Evolutionary conservation across 768 basidiomycete genomes (phyloP).

Genomic region (Pisolithus sp.): DNA sequence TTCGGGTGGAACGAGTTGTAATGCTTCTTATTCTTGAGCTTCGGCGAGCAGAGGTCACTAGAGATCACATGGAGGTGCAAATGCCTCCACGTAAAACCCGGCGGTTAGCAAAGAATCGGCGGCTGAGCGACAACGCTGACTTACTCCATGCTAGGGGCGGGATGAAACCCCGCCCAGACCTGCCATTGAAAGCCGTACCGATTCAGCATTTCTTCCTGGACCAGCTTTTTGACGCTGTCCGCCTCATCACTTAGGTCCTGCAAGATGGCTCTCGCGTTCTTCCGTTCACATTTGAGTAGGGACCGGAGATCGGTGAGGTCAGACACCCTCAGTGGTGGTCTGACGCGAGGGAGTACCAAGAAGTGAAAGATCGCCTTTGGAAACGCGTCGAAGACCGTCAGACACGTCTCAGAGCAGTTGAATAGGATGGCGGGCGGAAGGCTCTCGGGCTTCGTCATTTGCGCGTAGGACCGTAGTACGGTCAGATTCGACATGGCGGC

Average conservation of each 20-base stretch:
- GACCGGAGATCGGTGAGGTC: constrained; percentile 50
- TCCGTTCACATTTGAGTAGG: constrained; percentile 50
- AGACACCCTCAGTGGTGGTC: constrained; percentile 22
- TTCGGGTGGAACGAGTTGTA: constrained; percentile 88
- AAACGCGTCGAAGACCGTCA: constrained; percentile 70
- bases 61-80: constrained; percentile 84
- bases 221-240: constrained; percentile 45
- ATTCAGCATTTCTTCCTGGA: constrained; percentile 74
- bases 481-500: constrained; percentile 37
- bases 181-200: constrained; percentile 72
- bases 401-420: constrained; percentile 42
- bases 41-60: constrained; percentile 61
- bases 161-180: constrained; percentile 82
- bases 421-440: constrained; percentile 61
- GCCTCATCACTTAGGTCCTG: constrained; percentile 51
- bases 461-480: constrained; percentile 58
- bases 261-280: constrained; percentile 49
- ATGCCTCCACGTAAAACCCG: constrained; percentile 42
- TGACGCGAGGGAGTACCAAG: constrained; percentile 66
- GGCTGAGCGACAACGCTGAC: constrained; percentile 21
- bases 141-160: constrained; percentile 79
- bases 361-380: constrained; percentile 88
- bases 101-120: not conserved
- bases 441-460: constrained; percentile 36
- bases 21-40: constrained; percentile 82